A percentile compares a stretch with the other conserved stretches of the same genome.
phyloP scores from a whole-genome alignment of 2,329 filamentous ascomycete species.

The Penicillium sp. region DNA sequence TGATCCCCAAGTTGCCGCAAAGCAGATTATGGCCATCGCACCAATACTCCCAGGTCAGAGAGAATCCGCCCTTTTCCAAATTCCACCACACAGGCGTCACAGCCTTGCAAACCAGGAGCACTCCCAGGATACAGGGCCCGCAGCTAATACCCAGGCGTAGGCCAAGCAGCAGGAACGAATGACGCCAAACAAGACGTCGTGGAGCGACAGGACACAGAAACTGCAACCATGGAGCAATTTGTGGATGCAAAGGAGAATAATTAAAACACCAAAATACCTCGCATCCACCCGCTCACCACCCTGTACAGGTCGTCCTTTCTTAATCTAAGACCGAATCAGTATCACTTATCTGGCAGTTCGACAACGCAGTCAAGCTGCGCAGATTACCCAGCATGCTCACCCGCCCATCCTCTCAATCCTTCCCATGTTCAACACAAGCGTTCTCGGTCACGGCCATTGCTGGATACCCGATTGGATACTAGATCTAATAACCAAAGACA shows the following conservation, averaged over 20 bases:
- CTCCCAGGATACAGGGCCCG: slow-evolving; percentile 8
- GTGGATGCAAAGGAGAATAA: slow-evolving; percentile 39
- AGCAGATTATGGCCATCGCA: slow-evolving; percentile 82
- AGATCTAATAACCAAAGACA: slow-evolving; percentile 9
- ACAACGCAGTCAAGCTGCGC: slow-evolving; percentile 23
- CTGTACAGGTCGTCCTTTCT: not conserved
- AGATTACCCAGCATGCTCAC: slow-evolving; percentile 13
- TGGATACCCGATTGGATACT: slow-evolving; percentile 34
- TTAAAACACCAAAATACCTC: slow-evolving; percentile 4
- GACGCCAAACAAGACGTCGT: slow-evolving; percentile 16
- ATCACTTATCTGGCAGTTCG: slow-evolving; percentile 5
- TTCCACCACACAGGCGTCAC: slow-evolving; percentile 46
- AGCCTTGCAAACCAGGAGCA: slow-evolving; percentile 5
- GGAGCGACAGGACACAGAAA: slow-evolving; percentile 37
- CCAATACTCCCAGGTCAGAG: slow-evolving; percentile 78
- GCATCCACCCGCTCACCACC: not conserved
- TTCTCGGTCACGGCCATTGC: slow-evolving; percentile 20
- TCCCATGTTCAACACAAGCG: slow-evolving; percentile 26
- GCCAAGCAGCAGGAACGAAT: slow-evolving; percentile 6
- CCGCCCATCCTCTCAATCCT: slow-evolving; percentile 5
- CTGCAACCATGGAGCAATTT: slow-evolving; percentile 40
- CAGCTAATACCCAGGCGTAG: slow-evolving; percentile 18
- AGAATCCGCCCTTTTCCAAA: slow-evolving; percentile 50
- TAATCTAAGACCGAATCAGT: slow-evolving; percentile 1
- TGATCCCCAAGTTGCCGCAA: slow-evolving; percentile 62